Evolutionary conservation across 192 early-diverging fungal genomes (phyloP), one percentile per base, ranked within the genome.

Genomic region (Linnemannia zychae): DNA sequence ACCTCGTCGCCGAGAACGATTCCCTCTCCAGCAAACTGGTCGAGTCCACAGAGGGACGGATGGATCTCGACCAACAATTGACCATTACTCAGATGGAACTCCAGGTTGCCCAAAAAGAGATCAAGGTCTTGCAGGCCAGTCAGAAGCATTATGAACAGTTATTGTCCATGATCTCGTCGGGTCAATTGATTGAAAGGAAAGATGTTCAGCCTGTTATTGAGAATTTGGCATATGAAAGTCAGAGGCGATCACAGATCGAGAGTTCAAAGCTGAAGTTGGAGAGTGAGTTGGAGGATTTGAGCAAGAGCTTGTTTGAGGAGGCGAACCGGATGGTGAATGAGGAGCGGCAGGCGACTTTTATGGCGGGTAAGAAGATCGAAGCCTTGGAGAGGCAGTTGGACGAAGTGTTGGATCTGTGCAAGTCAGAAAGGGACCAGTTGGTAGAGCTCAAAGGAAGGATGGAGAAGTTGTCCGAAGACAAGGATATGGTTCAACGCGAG

Each of bases 21-120:
- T 75, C 81, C 17, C 77, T 87, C 7, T 78, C 76, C 46, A 77
- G 22, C 52, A 87, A 87, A 67, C 78, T 87, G 0, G 74, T 87
- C 73, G 86, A 87, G 36, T 87, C 86, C 3, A 82, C 81, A 7
- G 86, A 87, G 38, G 77, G 77, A 5, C 76, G 86, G 24, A 79
- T 79, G 76, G 86, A 87, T 20, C 76, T 87, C 2, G 86, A 87
- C 34, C 73, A 78, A 44, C 80, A 87, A 40, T 72, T 81, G 22
- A 82, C 76, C 47, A 80, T 87, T 50, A 72, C 74, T 22, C 86
- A 87, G 48, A 87, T 87, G 86, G 86, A 87, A 33, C 80, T 87
- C 33, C 72, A 82, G 37, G 68, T 66, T 7, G 67, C 52, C 37
- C 86, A 87, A 48, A 79, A 31, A 33, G 86, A 87, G 47, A 60